Base-by-base conservation (phyloP, 768 basidiomycete genomes). In the Xanthoconium stramineum region DNA sequence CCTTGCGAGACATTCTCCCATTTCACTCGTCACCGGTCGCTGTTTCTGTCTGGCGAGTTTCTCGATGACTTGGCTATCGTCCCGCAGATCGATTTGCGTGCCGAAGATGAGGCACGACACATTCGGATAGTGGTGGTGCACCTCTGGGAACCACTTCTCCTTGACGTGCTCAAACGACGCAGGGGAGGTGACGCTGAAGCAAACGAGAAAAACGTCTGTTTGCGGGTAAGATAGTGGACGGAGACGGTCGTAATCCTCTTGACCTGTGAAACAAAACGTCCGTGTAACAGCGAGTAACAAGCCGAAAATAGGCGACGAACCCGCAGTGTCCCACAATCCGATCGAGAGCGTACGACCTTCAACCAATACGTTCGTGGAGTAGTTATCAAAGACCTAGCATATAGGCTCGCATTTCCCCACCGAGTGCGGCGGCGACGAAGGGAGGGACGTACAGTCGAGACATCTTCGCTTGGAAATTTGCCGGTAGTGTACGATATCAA, bases 131-230 rank as follows among this genome's bases (percentile, higher is more conserved):
- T 99, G 97, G 72, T 98, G 97, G 72, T 95, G 95, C 52, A 99
- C 96, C 78, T 99, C 97, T 6, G 97, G 97, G 83, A 98, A 97
- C 97, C 97, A 99, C 74, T 99, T 99, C 78, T 99, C 97, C 83
- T 97, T 98, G 68, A 99, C 96, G 88, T 99, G 98, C 76, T 99
- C 97, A 70, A 98, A 99, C 47, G 94, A 96, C 30, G 97, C 96
- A 5, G 96, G 97, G 11, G 91, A 94, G 40, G 96, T 98, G 65
- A 99, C 97, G 69, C 92, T 95, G 82, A 98, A 99, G 77, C 97
- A 99, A 64, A 99, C 96, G 55, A 99, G 82, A 83, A 99, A 98
- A 55, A 98, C 97, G 69, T 99, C 97, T 58, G 97, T 99, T 77
- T 99, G 97, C 35, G 97, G 97, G 82, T 99, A 99, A 70, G 96